These are phyloP conservation scores for Russula griseocarnosa DNA, from an alignment of 768 basidiomycete species.

Conservation along the genomic window DNA sequence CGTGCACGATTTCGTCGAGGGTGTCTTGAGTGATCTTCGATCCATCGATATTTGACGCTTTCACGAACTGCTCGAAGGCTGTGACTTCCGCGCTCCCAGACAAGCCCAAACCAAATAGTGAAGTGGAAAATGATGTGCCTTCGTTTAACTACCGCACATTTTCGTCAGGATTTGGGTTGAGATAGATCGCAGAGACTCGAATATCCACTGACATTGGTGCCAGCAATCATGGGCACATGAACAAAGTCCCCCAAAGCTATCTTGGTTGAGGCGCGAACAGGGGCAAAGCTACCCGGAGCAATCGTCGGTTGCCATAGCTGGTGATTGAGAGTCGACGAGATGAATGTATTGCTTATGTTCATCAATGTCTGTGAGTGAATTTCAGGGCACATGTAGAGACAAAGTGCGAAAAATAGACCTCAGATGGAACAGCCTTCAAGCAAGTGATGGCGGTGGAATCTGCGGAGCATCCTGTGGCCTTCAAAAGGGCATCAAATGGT, in stretches of 20 bases:
- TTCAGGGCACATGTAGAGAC: neutral
- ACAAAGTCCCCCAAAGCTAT: slow-evolving; percentile 47
- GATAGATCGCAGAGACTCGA: slow-evolving; percentile 42
- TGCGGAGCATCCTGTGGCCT: slow-evolving; percentile 44
- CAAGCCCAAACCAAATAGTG: slow-evolving; percentile 40
- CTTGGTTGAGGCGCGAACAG: slow-evolving; percentile 42
- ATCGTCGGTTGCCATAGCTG: slow-evolving; percentile 56
- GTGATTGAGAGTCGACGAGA: slow-evolving; percentile 42
- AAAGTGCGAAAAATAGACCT: slow-evolving; percentile 33
- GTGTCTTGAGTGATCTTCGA: slow-evolving; percentile 44
- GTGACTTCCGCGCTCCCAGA: slow-evolving; percentile 40
- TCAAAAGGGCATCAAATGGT: slow-evolving; percentile 46
- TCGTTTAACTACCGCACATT: slow-evolving; percentile 46
- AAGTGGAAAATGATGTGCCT: slow-evolving; percentile 44
- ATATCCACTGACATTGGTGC: slow-evolving; percentile 45
- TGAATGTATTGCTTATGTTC: slow-evolving; percentile 47
- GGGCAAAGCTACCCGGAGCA: slow-evolving; percentile 46
- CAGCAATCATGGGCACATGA: slow-evolving; percentile 48
- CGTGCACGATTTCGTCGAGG: slow-evolving; percentile 37
- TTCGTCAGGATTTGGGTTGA: slow-evolving; percentile 40
- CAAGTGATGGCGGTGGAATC: slow-evolving; percentile 42
- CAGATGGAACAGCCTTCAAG: slow-evolving; percentile 44
- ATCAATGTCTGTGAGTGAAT: slow-evolving; percentile 40
- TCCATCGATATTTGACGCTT: slow-evolving; percentile 49
- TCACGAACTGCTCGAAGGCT: slow-evolving; percentile 48